Evolutionary conservation across 805 yeast species (phyloP).

Genomic region (Candida tammaniensis): DNA sequence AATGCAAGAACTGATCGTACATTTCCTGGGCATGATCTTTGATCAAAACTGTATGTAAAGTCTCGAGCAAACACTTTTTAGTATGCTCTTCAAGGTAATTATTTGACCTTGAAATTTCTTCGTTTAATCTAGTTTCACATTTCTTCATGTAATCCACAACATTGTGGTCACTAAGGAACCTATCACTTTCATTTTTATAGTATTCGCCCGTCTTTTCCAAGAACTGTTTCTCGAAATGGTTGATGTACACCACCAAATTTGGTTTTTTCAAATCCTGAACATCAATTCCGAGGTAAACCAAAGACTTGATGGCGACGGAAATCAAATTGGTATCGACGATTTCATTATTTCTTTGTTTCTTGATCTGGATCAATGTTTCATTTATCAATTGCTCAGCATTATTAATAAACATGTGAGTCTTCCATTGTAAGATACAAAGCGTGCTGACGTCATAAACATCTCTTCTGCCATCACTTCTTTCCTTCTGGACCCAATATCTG

Average conservation of each 20-base stretch:
- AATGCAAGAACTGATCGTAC: slow-evolving; percentile 71
- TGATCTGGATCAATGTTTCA: slow-evolving; percentile 75
- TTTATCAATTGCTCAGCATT: slow-evolving; percentile 57
- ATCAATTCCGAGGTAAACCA: slow-evolving; percentile 88
- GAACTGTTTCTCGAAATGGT: slow-evolving; percentile 74
- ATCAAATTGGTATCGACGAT: slow-evolving; percentile 65
- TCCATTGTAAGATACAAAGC: slow-evolving; percentile 85
- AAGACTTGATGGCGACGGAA: slow-evolving; percentile 75
- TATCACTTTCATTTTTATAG: slow-evolving; percentile 65
- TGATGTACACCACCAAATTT: slow-evolving; percentile 76
- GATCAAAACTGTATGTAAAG: slow-evolving; percentile 73
- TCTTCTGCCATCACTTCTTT: slow-evolving; percentile 87
- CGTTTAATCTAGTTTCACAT: slow-evolving; percentile 78
- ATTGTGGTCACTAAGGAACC: slow-evolving; percentile 67
- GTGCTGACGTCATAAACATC: slow-evolving; percentile 91
- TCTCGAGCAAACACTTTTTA: slow-evolving; percentile 69
- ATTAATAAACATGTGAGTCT: slow-evolving; percentile 70
- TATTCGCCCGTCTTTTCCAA: slow-evolving; percentile 66
- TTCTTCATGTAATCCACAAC: slow-evolving; percentile 88
- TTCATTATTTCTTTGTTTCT: slow-evolving; percentile 75
- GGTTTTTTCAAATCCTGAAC: slow-evolving; percentile 84
- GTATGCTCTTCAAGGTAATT: slow-evolving; percentile 85
- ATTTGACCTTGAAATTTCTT: slow-evolving; percentile 77
- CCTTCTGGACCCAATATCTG: slow-evolving; percentile 96
- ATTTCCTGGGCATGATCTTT: slow-evolving; percentile 72